Base-by-base conservation (phyloP, 768 basidiomycete genomes). In the Brasilioporus rufonigricans region DNA sequence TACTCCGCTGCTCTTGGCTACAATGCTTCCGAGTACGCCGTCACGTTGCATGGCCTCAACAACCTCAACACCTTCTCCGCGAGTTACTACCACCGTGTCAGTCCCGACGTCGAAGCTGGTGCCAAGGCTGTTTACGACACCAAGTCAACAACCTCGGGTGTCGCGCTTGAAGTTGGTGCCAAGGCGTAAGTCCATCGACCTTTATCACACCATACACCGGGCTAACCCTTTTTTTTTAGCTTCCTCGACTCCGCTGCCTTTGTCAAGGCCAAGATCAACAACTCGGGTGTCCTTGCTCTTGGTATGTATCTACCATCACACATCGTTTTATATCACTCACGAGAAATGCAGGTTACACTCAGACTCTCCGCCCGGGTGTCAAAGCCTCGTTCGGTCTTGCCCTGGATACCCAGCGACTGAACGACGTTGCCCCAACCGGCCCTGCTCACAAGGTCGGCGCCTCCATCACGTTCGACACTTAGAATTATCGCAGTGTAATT, bases 251-350 rank as follows among this genome's bases (percentile, higher is more conserved):
- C 80, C 29, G 86, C 93, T 61, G 88, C 94, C 10, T 98, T 91
- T 69, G 81, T 98, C 76, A 98, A 99, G 83, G 91, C 94, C 63
- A 98, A 98, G 83, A 95, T 98, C 79, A 98, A 98, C 85, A 96
- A 95, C 77, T 72, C 85, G 55, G 95, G 95, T 80, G 81, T 95
- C 69, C 81, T 97, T 62, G 88, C 84, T 65, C 85, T 96, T 61
- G 87, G 84, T 91, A 69, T 58, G 74, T 67, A 3, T 12, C 13
- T 10, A 26, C n/a, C 33, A 16, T 31, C 18, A 8, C 11, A 10
- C 32, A 48, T 2, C 5, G 43, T 45, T 48, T 44, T 47, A 31
- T 48, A 10, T 53, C 21, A 21, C 57, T 65, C 38, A 69, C 35
- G 31, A 38, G 23, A 31, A 61, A 56, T 23, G 12, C 57, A 88